These are phyloP conservation scores for Rosa multiflora DNA, from an alignment of 306 rosid genomes.

Conservation along the genomic window DNA sequence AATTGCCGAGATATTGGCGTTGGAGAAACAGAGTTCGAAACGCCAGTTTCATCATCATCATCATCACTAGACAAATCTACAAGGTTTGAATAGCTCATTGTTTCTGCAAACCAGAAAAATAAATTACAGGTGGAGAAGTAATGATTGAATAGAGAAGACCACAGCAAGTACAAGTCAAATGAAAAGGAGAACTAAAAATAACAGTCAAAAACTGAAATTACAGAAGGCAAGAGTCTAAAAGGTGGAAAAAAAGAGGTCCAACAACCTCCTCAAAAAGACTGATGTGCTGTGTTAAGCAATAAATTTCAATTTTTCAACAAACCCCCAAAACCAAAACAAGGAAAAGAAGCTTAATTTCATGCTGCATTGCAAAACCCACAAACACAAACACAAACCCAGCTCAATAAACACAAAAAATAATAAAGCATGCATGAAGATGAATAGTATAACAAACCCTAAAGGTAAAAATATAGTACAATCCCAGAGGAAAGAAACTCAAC, in stretches of 20 bases:
- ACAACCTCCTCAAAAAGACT: background rate
- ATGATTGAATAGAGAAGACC: background rate
- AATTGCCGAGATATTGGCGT: constrained; percentile 72
- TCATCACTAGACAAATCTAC: constrained; percentile 54
- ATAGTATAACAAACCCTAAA: background rate
- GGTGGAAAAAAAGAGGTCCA: background rate
- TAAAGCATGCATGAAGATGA: background rate
- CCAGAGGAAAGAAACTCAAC: background rate
- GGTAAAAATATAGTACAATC: background rate
- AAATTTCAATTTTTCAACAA: background rate
- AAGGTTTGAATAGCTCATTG: constrained; percentile 22
- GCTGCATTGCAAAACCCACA: constrained; percentile 1
- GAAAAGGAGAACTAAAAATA: background rate
- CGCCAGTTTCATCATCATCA: constrained; percentile 46
- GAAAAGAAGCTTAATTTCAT: background rate
- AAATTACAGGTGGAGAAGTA: too few species aligned
- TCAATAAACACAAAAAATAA: background rate
- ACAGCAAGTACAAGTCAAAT: background rate
- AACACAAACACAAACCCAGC: background rate
- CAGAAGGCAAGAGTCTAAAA: background rate
- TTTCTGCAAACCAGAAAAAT: background rate
- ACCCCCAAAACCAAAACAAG: background rate
- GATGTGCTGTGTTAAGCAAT: background rate
- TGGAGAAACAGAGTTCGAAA: constrained; percentile 34
- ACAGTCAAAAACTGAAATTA: background rate